These are phyloP conservation scores for Lachnellula occidentalis DNA, from an alignment of 2,329 filamentous ascomycete species.

Conservation along the genomic window DNA sequence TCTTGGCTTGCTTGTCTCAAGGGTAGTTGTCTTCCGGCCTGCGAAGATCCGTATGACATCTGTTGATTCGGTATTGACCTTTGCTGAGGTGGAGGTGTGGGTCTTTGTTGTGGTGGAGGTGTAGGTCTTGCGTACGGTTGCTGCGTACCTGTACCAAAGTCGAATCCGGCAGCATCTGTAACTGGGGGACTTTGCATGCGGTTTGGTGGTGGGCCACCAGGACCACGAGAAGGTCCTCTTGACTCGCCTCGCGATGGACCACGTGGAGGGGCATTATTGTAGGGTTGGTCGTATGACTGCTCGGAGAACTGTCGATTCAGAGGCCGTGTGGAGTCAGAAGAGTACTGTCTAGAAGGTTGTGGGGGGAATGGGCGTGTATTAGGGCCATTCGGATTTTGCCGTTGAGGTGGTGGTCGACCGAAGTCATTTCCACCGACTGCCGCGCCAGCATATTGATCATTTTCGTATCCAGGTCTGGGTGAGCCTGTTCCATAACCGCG, in stretches of 20 bases:
- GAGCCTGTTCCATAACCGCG: constrained; percentile 8
- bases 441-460: constrained; percentile 7
- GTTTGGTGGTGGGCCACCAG: constrained; percentile 10
- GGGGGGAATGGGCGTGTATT: constrained; percentile 17
- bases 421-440: constrained; percentile 11
- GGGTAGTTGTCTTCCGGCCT: constrained; percentile 2
- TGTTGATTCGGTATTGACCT: neutral
- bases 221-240: constrained; percentile 13
- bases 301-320: constrained; percentile 22
- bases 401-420: constrained; percentile 15
- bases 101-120: constrained; percentile 14
- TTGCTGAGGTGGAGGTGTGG: constrained; percentile 6
- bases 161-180: constrained; percentile 24
- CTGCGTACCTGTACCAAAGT: constrained; percentile 17
- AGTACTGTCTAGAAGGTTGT: constrained; percentile 21
- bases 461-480: constrained; percentile 18
- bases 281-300: constrained; percentile 12
- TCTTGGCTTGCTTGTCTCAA: constrained; percentile 5
- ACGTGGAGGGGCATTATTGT: constrained; percentile 7
- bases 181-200: constrained; percentile 23
- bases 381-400: constrained; percentile 18
- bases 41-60: constrained; percentile 7
- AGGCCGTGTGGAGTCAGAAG: constrained; percentile 19
- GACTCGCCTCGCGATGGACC: constrained; percentile 6
- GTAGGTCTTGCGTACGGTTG: constrained; percentile 10